These are phyloP conservation scores for Dryas alaskensis DNA, from an alignment of 306 rosid species.

Conservation along the genomic window DNA sequence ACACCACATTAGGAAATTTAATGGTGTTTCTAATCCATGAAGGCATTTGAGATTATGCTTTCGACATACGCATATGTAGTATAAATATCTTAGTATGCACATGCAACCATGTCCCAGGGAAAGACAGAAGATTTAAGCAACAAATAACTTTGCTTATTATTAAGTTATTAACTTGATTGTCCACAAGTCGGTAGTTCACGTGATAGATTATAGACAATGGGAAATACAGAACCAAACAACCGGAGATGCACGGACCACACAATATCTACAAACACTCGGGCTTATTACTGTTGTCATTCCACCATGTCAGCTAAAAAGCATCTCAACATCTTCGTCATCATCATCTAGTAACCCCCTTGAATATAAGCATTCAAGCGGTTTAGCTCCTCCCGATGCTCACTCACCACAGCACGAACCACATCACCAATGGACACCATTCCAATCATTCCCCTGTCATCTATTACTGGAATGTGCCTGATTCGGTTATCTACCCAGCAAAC, in stretches of 20 bases:
- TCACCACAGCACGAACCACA: slow-evolving; percentile 96
- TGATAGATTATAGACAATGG: slow-evolving; percentile 8
- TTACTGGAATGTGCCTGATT: slow-evolving; percentile 97
- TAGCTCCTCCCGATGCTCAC: slow-evolving; percentile 93
- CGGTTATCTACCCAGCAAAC: slow-evolving; percentile 58
- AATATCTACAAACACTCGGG: slow-evolving; percentile 51
- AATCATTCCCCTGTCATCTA: slow-evolving; percentile 62
- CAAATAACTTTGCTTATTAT: slow-evolving; percentile 6
- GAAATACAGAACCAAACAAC: slow-evolving; percentile 27
- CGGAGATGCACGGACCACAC: slow-evolving; percentile 29
- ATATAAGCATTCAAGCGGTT: slow-evolving; percentile 89
- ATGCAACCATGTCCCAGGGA: too few relatives aligned
- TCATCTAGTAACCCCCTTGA: slow-evolving; percentile 89
- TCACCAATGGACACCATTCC: slow-evolving; percentile 99
- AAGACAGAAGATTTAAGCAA: slow-evolving; percentile 6
- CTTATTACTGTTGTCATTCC: slow-evolving; percentile 43
- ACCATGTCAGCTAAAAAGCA: slow-evolving; percentile 32
- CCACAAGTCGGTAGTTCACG: slow-evolving; percentile 13
- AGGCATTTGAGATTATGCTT: neutral
- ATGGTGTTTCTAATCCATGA: neutral
- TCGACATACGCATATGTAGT: too few relatives aligned
- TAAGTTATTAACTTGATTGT: slow-evolving; percentile 14
- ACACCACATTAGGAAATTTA: neutral
- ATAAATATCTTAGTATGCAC: too few relatives aligned
- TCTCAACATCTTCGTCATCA: slow-evolving; percentile 35